Conservation (phyloP, 2,329 filamentous ascomycete genomes). For the Pseudogymnoascus sp. region DNA sequence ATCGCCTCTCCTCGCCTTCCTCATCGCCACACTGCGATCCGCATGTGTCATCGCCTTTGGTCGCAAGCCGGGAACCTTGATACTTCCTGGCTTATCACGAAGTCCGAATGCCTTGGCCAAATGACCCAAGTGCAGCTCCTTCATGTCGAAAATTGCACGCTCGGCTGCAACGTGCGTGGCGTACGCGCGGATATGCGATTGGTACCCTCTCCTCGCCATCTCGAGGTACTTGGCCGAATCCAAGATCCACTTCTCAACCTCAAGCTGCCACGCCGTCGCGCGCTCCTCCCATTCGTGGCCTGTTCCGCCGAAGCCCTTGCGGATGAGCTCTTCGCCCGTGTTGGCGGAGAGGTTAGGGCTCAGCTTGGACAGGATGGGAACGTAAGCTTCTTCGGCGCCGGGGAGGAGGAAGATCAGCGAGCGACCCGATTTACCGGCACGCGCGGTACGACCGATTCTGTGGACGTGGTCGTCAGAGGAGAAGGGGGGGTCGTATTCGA, state of each 20-base stretch:
- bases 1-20: conserved; percentile 27
- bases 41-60: conserved; percentile 34
- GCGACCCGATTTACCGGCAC: conserved; percentile 80
- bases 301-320: conserved; percentile 50
- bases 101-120: conserved; percentile 88
- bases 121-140: conserved; percentile 83
- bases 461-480: conserved; percentile 89
- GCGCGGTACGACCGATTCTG: conserved; percentile 87
- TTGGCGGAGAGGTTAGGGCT: conserved; percentile 43
- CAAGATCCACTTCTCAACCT: conserved; percentile 56
- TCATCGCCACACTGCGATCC: conserved; percentile 31
- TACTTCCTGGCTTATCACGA: conserved; percentile 78
- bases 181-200: conserved; percentile 88
- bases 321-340: conserved; percentile 57
- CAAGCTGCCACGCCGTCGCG: conserved; percentile 60
- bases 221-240: conserved; percentile 64
- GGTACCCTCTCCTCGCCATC: conserved; percentile 75
- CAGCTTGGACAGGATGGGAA: conserved; percentile 46
- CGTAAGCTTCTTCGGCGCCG: conserved; percentile 85
- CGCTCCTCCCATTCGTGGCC: conserved; percentile 53
- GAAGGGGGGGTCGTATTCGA: conserved; percentile 95
- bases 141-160: conserved; percentile 82
- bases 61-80: conserved; percentile 46
- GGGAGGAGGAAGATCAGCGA: conserved; percentile 86
- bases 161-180: conserved; percentile 87